A percentile compares a stretch with the other conserved stretches of the same genome.
Conservation (phyloP, 164 flowering plant genomes). For the Echeveria elegans region DNA sequence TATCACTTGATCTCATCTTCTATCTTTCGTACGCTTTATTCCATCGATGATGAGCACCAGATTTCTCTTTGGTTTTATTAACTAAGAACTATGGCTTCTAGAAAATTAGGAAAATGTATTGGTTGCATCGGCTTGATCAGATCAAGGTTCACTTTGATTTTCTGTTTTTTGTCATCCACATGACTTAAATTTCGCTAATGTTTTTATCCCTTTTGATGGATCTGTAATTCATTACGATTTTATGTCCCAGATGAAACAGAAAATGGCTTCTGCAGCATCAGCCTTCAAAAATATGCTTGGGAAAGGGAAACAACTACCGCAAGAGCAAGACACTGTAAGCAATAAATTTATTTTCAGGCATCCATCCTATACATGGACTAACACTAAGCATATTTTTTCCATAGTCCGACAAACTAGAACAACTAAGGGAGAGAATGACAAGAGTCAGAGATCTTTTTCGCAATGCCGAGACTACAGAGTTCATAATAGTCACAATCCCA, state of each 20-base stretch:
- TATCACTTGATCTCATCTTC: neutral
- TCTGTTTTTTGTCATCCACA: neutral
- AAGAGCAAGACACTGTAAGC: constrained; percentile 59
- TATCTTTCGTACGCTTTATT: neutral
- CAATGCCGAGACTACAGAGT: constrained; percentile 65
- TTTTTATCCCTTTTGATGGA: constrained; percentile 1
- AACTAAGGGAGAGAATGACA: constrained; percentile 75
- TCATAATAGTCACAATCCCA: constrained; percentile 88
- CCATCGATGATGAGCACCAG: neutral
- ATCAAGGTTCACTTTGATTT: neutral
- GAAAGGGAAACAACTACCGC: constrained; percentile 32
- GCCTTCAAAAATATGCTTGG: constrained; percentile 86
- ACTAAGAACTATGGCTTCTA: neutral
- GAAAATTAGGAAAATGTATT: neutral
- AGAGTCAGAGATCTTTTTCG: constrained; percentile 89
- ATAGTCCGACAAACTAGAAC: constrained; percentile 73
- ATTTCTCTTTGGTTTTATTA: neutral
- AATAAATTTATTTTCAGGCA: constrained; percentile 5
- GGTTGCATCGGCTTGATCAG: neutral
- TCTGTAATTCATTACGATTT: neutral
- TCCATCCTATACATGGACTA: constrained; percentile 7
- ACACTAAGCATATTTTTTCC: constrained; percentile 5
- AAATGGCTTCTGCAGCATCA: constrained; percentile 68
- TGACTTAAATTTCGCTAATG: neutral
- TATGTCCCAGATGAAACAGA: constrained; percentile 54